Evolutionary conservation across 805 yeast species (phyloP).

Genomic region (Saccharomycopsis babjevae): DNA sequence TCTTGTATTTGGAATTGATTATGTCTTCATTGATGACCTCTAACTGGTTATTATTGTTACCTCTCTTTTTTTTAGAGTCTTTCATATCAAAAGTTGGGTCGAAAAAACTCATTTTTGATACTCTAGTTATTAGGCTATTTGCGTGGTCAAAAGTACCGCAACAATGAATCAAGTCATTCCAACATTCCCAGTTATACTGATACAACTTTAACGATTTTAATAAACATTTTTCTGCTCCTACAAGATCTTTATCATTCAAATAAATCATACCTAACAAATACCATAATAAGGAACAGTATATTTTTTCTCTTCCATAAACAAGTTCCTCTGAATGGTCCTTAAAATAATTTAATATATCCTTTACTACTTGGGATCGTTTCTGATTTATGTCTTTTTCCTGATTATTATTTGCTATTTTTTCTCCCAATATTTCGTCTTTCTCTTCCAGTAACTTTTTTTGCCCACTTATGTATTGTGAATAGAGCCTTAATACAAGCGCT

Average conservation of each 20-base stretch:
- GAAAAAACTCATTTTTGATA: slow-evolving; percentile 15
- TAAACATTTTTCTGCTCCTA: slow-evolving; percentile 51
- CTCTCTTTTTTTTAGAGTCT: not conserved
- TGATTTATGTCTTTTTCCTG: slow-evolving; percentile 29
- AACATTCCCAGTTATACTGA: slow-evolving; percentile 90
- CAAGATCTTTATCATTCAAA: slow-evolving; percentile 49
- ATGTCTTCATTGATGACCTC: not conserved
- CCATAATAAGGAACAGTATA: slow-evolving; percentile 34
- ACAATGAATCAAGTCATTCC: slow-evolving; percentile 69
- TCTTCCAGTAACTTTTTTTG: slow-evolving; percentile 69
- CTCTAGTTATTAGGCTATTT: slow-evolving; percentile 28
- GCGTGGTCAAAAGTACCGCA: slow-evolving; percentile 57
- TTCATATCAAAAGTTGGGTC: not conserved
- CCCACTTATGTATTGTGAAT: slow-evolving; percentile 62
- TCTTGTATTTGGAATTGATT: slow-evolving; percentile 4
- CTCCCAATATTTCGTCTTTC: slow-evolving; percentile 52
- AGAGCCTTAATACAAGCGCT: slow-evolving; percentile 53
- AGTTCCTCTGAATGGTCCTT: slow-evolving; percentile 5
- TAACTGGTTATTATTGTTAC: not conserved
- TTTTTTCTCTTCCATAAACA: not conserved
- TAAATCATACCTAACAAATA: slow-evolving; percentile 65
- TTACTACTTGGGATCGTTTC: not conserved
- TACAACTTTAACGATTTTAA: slow-evolving; percentile 51
- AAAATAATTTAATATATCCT: not conserved
- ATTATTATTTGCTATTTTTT: slow-evolving; percentile 28